phyloP scores from a whole-genome alignment of 306 rosid genomes.

The Inga oerstediana region DNA sequence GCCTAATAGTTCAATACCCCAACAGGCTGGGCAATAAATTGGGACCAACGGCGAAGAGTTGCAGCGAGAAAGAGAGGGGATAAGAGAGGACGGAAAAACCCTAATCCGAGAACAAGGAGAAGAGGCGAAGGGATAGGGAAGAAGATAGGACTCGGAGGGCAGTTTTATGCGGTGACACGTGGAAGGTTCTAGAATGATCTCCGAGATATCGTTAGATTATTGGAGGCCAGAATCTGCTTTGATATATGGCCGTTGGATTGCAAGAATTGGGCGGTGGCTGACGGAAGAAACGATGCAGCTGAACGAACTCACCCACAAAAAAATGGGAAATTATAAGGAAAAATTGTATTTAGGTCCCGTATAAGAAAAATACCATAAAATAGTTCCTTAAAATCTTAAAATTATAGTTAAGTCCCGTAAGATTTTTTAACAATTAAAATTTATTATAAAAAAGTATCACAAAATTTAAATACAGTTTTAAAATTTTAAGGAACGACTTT shows the following conservation, averaged over 20 bases:
- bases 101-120: not conserved
- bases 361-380: no score
- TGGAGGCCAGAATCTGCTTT: not conserved
- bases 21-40: not conserved
- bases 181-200: conserved; percentile 41
- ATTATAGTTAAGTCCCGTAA: no score
- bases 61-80: not conserved
- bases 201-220: conserved; percentile 16
- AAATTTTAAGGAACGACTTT: no score
- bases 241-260: conserved; percentile 5
- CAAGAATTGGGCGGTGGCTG: not conserved
- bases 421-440: no score
- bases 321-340: not conserved
- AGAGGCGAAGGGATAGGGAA: not conserved
- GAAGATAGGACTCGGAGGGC: not conserved
- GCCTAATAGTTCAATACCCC: not conserved
- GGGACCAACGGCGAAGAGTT: not conserved
- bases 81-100: conserved; percentile 18
- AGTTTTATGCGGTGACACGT: conserved; percentile 33
- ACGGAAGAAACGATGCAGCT: not conserved
- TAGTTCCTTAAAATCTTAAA: no score
- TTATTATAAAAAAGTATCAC: no score
- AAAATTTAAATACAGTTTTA: no score
- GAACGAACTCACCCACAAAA: no score
- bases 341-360: no score